Evolutionary conservation across 306 rosid genomes (phyloP).

Genomic region (Rosa lucieae): DNA sequence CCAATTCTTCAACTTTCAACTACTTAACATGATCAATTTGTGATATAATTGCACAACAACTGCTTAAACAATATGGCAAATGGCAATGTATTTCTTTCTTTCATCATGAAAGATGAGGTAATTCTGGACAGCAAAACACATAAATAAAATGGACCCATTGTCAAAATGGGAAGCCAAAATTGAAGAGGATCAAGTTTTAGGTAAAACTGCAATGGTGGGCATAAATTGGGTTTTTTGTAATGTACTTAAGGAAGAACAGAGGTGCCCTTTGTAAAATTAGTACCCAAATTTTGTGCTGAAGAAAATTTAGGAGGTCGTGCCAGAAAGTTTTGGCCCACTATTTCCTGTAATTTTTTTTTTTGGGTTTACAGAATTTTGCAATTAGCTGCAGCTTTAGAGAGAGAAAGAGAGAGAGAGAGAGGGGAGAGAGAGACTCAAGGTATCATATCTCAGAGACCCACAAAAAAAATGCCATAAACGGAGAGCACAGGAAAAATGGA

Average conservation of each 20-base stretch:
- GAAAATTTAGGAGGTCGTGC: constrained; percentile 36
- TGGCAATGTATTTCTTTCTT: not conserved
- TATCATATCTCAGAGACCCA: constrained; percentile 35
- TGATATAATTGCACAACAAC: constrained; percentile 10
- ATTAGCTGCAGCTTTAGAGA: constrained; percentile 26
- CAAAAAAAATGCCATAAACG: constrained; percentile 36
- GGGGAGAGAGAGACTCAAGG: constrained; percentile 9
- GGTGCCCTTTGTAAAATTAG: not conserved
- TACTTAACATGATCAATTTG: constrained; percentile 1
- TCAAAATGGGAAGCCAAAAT: constrained; percentile 2
- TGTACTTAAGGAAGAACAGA: not conserved
- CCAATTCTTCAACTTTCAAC: constrained; percentile 22
- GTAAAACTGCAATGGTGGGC: not conserved
- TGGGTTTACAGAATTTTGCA: constrained; percentile 8
- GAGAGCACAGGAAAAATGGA: constrained; percentile 20
- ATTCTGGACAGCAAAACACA: not conserved
- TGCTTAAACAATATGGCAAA: constrained; percentile 1
- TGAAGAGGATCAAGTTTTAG: not conserved
- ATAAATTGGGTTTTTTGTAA: not conserved
- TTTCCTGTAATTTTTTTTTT: constrained; percentile 25
- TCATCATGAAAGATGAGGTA: constrained; percentile 7
- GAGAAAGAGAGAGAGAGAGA: constrained; percentile 8
- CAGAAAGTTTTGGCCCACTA: constrained; percentile 40
- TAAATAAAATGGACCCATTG: not conserved
- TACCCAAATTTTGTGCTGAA: not conserved